Evolutionary conservation across 1,284 basidiomycete genomes (phyloP), one percentile per base, ranked within the genome.

Genomic region (Trichosporon coremiiforme): DNA sequence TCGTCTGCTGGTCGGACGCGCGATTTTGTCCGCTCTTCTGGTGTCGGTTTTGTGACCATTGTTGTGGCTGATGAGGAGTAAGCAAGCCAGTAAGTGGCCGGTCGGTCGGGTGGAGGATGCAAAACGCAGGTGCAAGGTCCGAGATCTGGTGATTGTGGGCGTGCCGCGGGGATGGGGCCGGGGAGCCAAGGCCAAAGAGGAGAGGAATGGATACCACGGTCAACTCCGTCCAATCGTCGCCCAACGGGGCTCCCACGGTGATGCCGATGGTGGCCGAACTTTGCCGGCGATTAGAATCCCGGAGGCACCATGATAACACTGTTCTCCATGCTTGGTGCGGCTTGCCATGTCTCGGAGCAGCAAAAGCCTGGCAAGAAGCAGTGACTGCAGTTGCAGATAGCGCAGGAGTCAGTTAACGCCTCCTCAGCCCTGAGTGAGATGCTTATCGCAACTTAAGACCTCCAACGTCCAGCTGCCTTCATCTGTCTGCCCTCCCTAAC

Each of bases 1-100:
- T 62, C 57, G 57, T 62, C 57, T 62, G 57, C 57, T 4, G 57
- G 57, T 17, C 57, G 29, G 9, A 62, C 57, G 8, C 57, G 57
- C 9, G 57, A 62, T 35, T 62, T 62, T 4, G 57, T 5, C n/a
- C 29, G 13, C 31, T 62, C 57, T 31, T 62, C 57, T n/a, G 57
- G 57, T 17, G 57, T 31, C 17, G 57, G 29, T 33, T 62, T 62
- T 9, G 57, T 62, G 57, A 62, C 57, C 57, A 62, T 62, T 62
- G 57, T 62, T 62, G 57, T 62, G 13, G 57, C 31, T n/a, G 57
- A 62, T 62, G 57, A 62, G 31, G 17, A 33, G 57, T 9, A 62
- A 53, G 50, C 3, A 17, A 17, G 22, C 9, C 50, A 53, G 50
- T 10, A 53, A 53, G 50, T n/a, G n/a, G 20, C 50, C 50, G 50